Conservation (phyloP, 306 rosid genomes). For the Cucurbita moschata region DNA sequence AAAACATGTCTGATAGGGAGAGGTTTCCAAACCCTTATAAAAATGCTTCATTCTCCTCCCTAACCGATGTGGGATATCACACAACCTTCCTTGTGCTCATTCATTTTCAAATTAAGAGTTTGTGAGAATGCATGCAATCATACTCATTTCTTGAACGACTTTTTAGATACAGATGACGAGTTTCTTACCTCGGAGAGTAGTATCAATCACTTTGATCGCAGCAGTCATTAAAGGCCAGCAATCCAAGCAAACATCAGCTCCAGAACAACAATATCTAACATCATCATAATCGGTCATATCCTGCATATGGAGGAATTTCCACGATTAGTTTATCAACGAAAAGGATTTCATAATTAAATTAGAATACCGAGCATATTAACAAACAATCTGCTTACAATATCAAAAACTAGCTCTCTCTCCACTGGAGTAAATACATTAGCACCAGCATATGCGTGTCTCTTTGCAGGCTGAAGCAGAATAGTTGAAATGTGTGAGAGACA, state of each 20-base stretch:
- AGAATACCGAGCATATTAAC: constrained; percentile 2
- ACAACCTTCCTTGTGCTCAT: not conserved
- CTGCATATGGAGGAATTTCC: constrained; percentile 16
- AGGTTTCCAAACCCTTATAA: no score
- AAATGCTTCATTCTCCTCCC: no score
- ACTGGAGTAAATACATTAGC: constrained; percentile 62
- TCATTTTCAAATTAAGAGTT: not conserved
- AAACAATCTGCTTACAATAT: constrained; percentile 47
- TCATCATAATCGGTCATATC: constrained; percentile 91
- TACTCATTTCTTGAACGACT: not conserved
- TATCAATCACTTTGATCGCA: constrained; percentile 74
- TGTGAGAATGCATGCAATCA: not conserved
- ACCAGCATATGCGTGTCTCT: constrained; percentile 72
- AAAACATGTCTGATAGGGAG: no score
- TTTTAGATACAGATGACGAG: not conserved
- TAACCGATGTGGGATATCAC: no score
- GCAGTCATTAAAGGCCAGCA: constrained; percentile 97
- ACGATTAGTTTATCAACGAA: not conserved
- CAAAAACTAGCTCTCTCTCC: constrained; percentile 85
- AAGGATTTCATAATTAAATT: not conserved
- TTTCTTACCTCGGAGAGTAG: constrained; percentile 59
- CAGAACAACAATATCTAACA: constrained; percentile 85
- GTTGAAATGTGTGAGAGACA: not conserved
- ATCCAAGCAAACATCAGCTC: constrained; percentile 85
- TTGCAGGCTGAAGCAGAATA: constrained; percentile 53